Evolutionary conservation across 2,329 filamentous ascomycete species (phyloP), one percentile per base, ranked within the genome.

Genomic region (Teratosphaeria gauchensis): DNA sequence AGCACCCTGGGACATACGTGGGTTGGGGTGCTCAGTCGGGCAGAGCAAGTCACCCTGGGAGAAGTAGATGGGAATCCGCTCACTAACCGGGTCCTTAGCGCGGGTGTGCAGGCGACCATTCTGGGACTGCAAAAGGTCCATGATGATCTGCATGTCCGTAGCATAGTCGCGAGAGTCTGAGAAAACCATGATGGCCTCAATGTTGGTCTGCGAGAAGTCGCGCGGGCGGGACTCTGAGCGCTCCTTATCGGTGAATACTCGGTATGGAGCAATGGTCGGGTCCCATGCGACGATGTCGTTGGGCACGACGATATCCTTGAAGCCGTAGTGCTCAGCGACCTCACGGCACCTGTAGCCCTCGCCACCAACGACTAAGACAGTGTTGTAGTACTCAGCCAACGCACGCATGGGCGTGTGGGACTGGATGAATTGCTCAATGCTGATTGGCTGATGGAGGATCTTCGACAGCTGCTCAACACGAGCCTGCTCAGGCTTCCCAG

Each of bases 361-460:
- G 67, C 87, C 87, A 72, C 87, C 87, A 46, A 89, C 84, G 3
- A 90, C 87, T 3, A 90, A 80, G 38, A 90, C 86, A 2, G 86
- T 89, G 66, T 84, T 81, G 78, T 89, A 90, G 80, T 90, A 90
- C 72, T 89, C 86, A 24, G 86, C 77, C 66, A 90, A 75, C 53
- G 87, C 87, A 60, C 85, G 85, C 87, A 90, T 90, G 65, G 86
- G 86, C 3, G 86, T 89, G 78, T 89, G 86, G 1, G 84, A 86
- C 73, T 89, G 86, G 70, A 89, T 89, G 78, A 90, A 90, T 71
- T 89, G 86, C 59, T 88, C 85, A 42, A 82, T 86, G 56, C 78
- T 82, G 72, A 89, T 83, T 56, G 84, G 84, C 67, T 80, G 80
- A 59, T 81, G 74, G 53, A 89, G 78, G 62, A 90, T 88, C 70